phyloP scores from a whole-genome alignment of 495 filamentous ascomycete species.

The Aspergillus ellipticus region DNA sequence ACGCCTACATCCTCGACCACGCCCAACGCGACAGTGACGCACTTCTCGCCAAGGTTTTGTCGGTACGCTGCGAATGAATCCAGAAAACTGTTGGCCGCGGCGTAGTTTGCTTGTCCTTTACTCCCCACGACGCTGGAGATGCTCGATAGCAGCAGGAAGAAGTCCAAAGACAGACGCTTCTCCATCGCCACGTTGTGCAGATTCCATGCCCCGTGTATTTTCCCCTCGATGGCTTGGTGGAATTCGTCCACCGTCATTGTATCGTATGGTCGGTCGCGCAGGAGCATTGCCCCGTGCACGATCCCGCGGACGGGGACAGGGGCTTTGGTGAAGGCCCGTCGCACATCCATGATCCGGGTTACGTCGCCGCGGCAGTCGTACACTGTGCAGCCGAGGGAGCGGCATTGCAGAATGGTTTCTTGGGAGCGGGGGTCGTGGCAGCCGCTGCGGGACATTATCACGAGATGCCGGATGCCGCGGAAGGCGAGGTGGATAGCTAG shows the following conservation, averaged over 20 bases:
- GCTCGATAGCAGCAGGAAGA: conserved; percentile 14
- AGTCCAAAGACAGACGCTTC: background rate
- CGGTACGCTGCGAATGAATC: conserved; percentile 12
- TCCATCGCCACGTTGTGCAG: conserved; percentile 10
- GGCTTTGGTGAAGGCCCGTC: conserved; percentile 3
- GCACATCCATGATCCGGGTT: conserved; percentile 5
- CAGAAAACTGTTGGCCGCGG: conserved; percentile 11
- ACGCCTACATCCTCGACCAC: conserved; percentile 11
- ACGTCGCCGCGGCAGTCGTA: conserved; percentile 2
- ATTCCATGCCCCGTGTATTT: conserved; percentile 12
- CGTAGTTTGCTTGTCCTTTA: conserved; percentile 14
- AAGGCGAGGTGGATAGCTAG: background rate
- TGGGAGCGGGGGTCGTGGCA: conserved; percentile 5
- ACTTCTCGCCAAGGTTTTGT: background rate
- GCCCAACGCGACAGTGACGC: conserved; percentile 8
- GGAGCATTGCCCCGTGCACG: conserved; percentile 12
- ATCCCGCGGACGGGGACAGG: conserved; percentile 3
- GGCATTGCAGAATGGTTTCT: background rate
- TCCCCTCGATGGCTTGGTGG: conserved; percentile 4
- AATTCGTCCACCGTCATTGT: conserved; percentile 11
- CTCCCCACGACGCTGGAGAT: conserved; percentile 10
- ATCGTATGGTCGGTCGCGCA: conserved; percentile 10
- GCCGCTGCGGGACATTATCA: conserved; percentile 8
- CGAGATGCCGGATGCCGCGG: background rate
- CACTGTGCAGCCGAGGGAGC: conserved; percentile 1